Base-by-base conservation (phyloP, 768 basidiomycete species). In the Butyriboletus loyo region DNA sequence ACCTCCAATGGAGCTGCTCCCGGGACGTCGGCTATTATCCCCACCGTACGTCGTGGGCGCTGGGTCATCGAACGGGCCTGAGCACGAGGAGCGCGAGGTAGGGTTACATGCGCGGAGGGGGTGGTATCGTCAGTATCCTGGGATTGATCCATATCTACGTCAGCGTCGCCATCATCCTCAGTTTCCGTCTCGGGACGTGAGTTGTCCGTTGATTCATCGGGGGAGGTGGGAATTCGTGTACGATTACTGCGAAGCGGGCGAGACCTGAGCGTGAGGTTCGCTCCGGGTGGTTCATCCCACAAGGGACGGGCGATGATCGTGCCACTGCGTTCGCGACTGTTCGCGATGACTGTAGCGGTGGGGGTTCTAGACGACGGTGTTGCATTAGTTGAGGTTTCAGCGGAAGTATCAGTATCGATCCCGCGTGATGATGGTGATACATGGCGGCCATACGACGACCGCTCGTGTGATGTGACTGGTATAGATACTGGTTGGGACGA, bases 121-220 rank as follows among this genome's bases (percentile, higher is more conserved):
- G 38, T 60, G 49, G 62, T 61, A 40, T 73, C 68, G 51, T 70
- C 71, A 19, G 66, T 63, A 47, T 72, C 71, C 42, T 66, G 63
- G 60, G 71, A 52, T 50, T 59, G 69, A 46, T 79, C 81, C 73
- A 81, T 79, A 46, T 80, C 81, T 2, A 75, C 77, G 47, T 89
- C 67, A 10, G 31, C 58, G n/a, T 69, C 87, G 24, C 77, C 84
- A 41, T 88, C 87, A 45, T 87, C 87, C 65, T 94, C 89, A 0
- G 87, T 86, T 70, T 91, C 89, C 0, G 87, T 86, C 52, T 87
- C 85, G 0, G 84, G 76, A 13, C 85, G 73, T 0, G 84, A 83
- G n/a, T 75, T 79, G 30, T 75, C 74, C 0, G 75, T 73, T 1
- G 76, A 76, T 46, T 70, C 66, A 13, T 75, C 72, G 6, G 77